Base-by-base conservation (phyloP, 2,329 filamentous ascomycete species). In the Coniochaeta ligniaria region DNA sequence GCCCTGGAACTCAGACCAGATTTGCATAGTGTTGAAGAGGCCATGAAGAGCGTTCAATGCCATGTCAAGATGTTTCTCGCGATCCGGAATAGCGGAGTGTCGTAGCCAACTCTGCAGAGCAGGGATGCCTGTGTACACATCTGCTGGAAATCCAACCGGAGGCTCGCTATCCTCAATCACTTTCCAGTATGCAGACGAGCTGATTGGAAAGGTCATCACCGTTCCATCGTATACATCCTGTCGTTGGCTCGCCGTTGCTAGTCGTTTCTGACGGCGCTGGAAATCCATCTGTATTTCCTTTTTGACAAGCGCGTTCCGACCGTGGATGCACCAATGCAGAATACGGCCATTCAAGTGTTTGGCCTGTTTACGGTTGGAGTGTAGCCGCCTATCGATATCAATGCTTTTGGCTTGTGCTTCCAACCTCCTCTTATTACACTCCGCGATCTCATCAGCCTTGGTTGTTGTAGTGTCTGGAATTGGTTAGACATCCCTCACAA, bases 61-160 rank as follows among this genome's bases (percentile, higher is more conserved):
- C 14, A 20, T 54, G 26, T 63, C 56, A 3, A 38, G 58, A 26
- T 64, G 64, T 14, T 58, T 59, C 41, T 63, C 61, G 7, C 63
- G 60, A 16, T 62, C 57, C 7, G 33, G 52, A 9, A 62, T 60
- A 3, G 64, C 64, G 7, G 63, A 58, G 16, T 26, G 41, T 5
- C 60, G 61, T 20, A 63, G 61, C 64, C 64, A 66, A 20, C 9
- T 57, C 1, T 55, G 52, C 16, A 66, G 59, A 16, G 43, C 41
- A 11, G 64, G 64, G 9, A 66, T 65, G 7, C 64, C 64, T 17
- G 63, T 61, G 43, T 63, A 66, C 17, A 14, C 12, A 14, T 52
- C 43, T 6, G 41, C 59, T 3, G 63, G 63, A 45, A 66, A 66
- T n/a, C 64, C 64, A 3, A 28, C 14, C 3, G 57, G 57, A 14